Percentiles rank a stretch among this genome's conserved stretches.
Evolutionary conservation across 345 rosid species (phyloP).

Genomic region (Boechera stricta): DNA sequence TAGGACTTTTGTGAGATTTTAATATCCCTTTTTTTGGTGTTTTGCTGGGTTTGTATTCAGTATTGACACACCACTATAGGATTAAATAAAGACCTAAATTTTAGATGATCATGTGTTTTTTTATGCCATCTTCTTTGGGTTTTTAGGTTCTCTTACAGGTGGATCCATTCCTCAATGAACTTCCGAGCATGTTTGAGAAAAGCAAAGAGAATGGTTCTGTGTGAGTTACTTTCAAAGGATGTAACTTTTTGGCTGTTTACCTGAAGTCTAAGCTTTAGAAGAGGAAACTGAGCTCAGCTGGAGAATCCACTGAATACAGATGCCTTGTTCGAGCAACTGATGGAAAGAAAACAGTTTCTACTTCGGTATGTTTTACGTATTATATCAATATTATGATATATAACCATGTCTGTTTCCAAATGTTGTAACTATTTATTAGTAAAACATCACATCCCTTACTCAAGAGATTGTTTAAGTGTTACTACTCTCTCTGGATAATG

Average conservation of each 20-base stretch:
- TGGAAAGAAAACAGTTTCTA: conserved; percentile 79
- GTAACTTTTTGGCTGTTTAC: too few species aligned
- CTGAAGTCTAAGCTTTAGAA: conserved; percentile 77
- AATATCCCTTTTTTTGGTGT: background rate
- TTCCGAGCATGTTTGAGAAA: conserved; percentile 1
- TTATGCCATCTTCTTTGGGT: background rate
- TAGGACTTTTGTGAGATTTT: background rate
- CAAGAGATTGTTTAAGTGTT: background rate
- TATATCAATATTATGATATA: background rate
- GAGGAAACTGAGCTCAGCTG: conserved; percentile 68
- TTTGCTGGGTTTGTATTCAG: conserved; percentile 6
- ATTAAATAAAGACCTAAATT: background rate
- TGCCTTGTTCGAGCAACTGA: conserved; percentile 94
- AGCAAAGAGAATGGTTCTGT: conserved; percentile 85
- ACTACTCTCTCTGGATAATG: background rate
- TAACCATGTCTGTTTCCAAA: conserved; percentile 13
- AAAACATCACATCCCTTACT: background rate
- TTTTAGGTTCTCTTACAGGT: conserved; percentile 73
- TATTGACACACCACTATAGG: background rate
- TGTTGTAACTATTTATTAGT: background rate
- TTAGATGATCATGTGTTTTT: background rate
- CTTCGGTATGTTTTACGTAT: conserved; percentile 60
- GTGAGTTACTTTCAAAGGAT: conserved; percentile 50
- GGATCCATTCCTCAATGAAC: conserved; percentile 36
- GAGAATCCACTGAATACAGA: conserved; percentile 67